Conservation (phyloP, 2,329 filamentous ascomycete genomes). For the Alternaria angustiovoidea region DNA sequence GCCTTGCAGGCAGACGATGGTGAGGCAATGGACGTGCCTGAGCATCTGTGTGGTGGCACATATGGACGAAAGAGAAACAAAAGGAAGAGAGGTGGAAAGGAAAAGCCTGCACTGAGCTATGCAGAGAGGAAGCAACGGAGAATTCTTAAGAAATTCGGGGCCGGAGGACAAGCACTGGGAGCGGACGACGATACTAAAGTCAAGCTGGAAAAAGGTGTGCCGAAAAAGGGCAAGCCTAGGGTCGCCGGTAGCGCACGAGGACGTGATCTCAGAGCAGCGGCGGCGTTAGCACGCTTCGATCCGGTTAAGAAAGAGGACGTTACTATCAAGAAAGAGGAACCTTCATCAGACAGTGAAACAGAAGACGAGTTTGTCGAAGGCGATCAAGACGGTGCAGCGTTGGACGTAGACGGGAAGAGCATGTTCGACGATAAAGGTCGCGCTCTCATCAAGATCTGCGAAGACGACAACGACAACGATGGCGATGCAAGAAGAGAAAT, state of each 20-base stretch:
- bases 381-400: constrained; percentile 58
- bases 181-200: constrained; percentile 72
- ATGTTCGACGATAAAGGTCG: constrained; percentile 71
- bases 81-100: constrained; percentile 53
- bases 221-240: constrained; percentile 70
- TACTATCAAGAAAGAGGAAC: constrained; percentile 47
- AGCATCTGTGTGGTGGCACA: constrained; percentile 83
- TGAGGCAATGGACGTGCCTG: constrained; percentile 41
- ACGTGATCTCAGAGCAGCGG: constrained; percentile 77
- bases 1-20: constrained; percentile 33
- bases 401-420: constrained; percentile 70
- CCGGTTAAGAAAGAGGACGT: constrained; percentile 55
- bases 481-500: constrained; percentile 63
- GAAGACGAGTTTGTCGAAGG: constrained; percentile 49
- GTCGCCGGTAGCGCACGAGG: constrained; percentile 79
- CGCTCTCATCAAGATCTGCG: constrained; percentile 77
- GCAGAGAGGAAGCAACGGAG: constrained; percentile 76
- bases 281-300: constrained; percentile 77
- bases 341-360: constrained; percentile 43
- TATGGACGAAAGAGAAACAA: constrained; percentile 67
- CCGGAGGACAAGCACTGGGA: constrained; percentile 72
- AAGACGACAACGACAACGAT: constrained; percentile 66
- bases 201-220: constrained; percentile 71
- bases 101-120: constrained; percentile 66
- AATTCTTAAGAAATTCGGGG: constrained; percentile 79